A percentile compares a stretch with the other conserved stretches of the same genome.
These are phyloP conservation scores for Hymenoscyphus albidus DNA, from an alignment of 2,329 filamentous ascomycete genomes.

Conservation along the genomic window DNA sequence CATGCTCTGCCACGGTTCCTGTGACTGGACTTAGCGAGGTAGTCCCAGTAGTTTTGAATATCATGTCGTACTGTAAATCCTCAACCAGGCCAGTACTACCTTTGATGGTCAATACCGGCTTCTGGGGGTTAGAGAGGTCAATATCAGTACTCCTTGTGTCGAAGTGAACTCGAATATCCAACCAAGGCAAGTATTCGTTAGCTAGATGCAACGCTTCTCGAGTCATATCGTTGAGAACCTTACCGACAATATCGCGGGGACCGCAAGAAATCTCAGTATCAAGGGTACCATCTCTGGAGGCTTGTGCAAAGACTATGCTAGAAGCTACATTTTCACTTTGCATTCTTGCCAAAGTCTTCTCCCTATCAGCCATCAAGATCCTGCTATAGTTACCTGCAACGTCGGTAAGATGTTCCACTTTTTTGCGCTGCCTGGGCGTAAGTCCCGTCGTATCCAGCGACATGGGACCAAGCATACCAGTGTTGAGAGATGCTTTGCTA, in stretches of 20 bases:
- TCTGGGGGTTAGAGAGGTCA: not conserved
- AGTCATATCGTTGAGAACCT: not conserved
- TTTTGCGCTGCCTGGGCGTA: not conserved
- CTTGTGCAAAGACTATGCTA: not conserved
- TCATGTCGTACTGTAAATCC: not conserved
- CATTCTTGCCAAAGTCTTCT: not conserved
- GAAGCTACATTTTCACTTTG: not conserved
- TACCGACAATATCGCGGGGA: not conserved
- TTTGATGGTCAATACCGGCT: not conserved
- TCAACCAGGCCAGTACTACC: not conserved
- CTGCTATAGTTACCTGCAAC: not conserved
- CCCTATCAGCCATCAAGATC: not conserved
- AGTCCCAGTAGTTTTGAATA: constrained; percentile 1
- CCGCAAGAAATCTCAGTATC: not conserved
- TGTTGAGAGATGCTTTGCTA: not conserved
- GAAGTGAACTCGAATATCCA: not conserved
- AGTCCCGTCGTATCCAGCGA: not conserved
- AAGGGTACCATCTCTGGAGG: not conserved
- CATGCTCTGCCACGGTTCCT: not conserved
- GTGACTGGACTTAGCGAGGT: not conserved
- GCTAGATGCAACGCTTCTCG: not conserved
- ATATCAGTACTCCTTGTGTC: not conserved
- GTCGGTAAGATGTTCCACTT: not conserved
- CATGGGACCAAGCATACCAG: not conserved
- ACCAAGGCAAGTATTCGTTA: not conserved